Evolutionary conservation across 2,329 filamentous ascomycete species (phyloP), one percentile per base, ranked within the genome.

Genomic region (Penicillium olsonii): DNA sequence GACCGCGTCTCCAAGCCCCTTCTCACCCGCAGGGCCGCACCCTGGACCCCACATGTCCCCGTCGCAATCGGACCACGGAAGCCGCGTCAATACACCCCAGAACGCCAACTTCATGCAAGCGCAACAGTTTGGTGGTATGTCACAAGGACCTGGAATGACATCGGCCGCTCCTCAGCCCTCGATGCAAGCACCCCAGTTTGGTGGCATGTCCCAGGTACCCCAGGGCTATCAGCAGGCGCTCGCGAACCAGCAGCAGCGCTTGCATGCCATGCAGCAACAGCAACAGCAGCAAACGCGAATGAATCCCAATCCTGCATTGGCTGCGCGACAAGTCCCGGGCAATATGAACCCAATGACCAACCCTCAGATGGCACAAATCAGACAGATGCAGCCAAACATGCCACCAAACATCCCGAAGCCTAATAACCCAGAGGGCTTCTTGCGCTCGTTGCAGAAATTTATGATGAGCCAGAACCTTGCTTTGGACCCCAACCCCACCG

Each of bases 1-100:
- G 57, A 96, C 92, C 38, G 87, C 90, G 37, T 97, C 94, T 26
- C 92, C 94, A 3, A 92, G 94, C 70, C 90, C 90, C 1, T 96
- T 95, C 68, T 92, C 88, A 2, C 88, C 88, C 14, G 85, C 85
- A 49, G 80, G 82, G 26, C 86, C 87, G 60, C 87, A 88, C 10
- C 49, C 52, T 62, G 81, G 78, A 31, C 73, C 81, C 14, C 88
- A 92, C 64, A 81, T 86, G 52, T 94, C 90, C 2, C 88, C 90
- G 10, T 83, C 87, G 14, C 84, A 87, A 5, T 87, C 88, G 19
- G 88, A 94, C 54, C 87, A 90, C 60, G 80, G 78, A 22, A 84
- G 84, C 61, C 74, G 80, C 48, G 78, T 81, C 27, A 79, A 79
- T 48, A 91, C 88, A 8, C 87, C 88, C 0, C 88, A 92, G 65